phyloP scores from a whole-genome alignment of 2,329 filamentous ascomycete species.

The Hypoxylon sp. region DNA sequence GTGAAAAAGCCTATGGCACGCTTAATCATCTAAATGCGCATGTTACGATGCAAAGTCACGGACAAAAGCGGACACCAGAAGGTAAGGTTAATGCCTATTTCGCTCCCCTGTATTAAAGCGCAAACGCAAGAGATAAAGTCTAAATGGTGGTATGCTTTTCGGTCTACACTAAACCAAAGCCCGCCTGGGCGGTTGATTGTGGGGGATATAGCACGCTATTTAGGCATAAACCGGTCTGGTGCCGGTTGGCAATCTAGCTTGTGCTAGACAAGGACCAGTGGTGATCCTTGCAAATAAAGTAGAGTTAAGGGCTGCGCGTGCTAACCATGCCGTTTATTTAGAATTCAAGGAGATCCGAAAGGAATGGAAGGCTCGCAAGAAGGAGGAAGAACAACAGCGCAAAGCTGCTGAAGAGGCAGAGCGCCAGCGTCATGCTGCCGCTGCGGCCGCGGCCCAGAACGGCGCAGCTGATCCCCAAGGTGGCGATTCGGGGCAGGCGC shows the following conservation, averaged over 20 bases:
- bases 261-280: constrained; percentile 29
- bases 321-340: constrained; percentile 62
- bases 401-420: constrained; percentile 91
- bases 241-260: constrained; percentile 29
- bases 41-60: constrained; percentile 98
- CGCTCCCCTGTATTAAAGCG: constrained; percentile 7
- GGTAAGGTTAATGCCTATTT: constrained; percentile 71
- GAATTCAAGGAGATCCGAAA: constrained; percentile 99
- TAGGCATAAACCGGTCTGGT: constrained; percentile 38
- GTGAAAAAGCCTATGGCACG: constrained; percentile 98
- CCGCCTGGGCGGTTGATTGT: constrained; percentile 22
- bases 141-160: constrained; percentile 3
- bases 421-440: constrained; percentile 70
- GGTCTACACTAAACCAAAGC: constrained; percentile 21
- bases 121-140: not conserved
- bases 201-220: constrained; percentile 18
- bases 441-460: constrained; percentile 69
- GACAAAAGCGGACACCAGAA: constrained; percentile 94
- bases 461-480: constrained; percentile 64
- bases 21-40: constrained; percentile 98
- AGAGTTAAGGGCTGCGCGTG: constrained; percentile 43
- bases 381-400: constrained; percentile 93
- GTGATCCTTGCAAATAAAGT: constrained; percentile 10
- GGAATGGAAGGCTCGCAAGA: constrained; percentile 99
- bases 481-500: constrained; percentile 68